phyloP scores from a whole-genome alignment of 2,329 filamentous ascomycete genomes.

The Phialemoniopsis sp. region DNA sequence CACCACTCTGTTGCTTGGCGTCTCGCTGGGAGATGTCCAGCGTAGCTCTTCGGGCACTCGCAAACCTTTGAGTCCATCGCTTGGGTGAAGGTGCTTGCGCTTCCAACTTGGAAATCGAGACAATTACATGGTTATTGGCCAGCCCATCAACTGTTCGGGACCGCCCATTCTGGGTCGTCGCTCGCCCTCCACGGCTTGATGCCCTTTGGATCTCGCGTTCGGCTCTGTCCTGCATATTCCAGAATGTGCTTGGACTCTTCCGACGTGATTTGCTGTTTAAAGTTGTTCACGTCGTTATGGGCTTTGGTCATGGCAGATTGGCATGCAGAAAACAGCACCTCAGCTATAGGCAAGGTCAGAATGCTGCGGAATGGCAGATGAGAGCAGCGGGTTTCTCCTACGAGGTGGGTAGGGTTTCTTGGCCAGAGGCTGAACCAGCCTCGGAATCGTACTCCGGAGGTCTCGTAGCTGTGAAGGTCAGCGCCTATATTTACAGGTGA shows the following conservation, averaged over 20 bases:
- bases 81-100: too few species aligned
- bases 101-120: too few species aligned
- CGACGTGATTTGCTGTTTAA: conserved; percentile 40
- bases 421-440: conserved; percentile 47
- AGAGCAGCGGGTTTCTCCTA: conserved; percentile 26
- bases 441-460: conserved; percentile 43
- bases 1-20: too few species aligned
- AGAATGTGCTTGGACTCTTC: conserved; percentile 45
- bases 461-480: conserved; percentile 33
- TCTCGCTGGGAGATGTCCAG: too few species aligned
- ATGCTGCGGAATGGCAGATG: conserved; percentile 1
- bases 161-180: conserved; percentile 57
- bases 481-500: too few species aligned
- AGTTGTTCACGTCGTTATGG: conserved; percentile 46
- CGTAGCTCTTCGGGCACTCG: too few species aligned
- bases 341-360: conserved; percentile 34
- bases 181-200: conserved; percentile 56
- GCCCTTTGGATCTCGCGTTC: conserved; percentile 46
- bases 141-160: conserved; percentile 2
- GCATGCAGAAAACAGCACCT: conserved; percentile 42
- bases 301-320: conserved; percentile 41
- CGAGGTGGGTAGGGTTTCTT: conserved; percentile 42
- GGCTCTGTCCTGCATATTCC: conserved; percentile 47
- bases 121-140: too few species aligned
- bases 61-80: too few species aligned